Evolutionary conservation across 2,329 filamentous ascomycete genomes (phyloP).

Genomic region (Fusarium robinianum): DNA sequence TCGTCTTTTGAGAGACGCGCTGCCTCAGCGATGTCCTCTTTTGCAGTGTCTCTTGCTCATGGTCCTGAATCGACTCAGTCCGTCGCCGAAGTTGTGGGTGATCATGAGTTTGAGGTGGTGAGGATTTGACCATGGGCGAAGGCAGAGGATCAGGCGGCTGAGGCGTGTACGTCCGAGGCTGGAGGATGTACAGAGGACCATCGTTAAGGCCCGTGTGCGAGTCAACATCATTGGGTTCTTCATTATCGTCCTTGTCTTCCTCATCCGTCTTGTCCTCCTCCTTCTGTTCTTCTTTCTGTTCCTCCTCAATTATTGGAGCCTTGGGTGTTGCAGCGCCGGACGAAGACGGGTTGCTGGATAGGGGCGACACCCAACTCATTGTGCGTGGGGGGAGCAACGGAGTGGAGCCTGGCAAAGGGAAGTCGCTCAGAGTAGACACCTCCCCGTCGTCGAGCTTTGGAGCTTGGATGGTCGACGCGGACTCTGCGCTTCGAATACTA

Average conservation of each 20-base stretch:
- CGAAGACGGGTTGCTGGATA: conserved; percentile 19
- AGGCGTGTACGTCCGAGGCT: conserved; percentile 63
- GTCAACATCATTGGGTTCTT: conserved; percentile 18
- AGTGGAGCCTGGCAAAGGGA: conserved; percentile 34
- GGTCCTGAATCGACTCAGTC: conserved; percentile 23
- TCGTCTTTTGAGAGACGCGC: conserved; percentile 58
- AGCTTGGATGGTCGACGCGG: conserved; percentile 15
- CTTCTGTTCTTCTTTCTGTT: conserved; percentile 1
- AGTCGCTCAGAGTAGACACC: conserved; percentile 34
- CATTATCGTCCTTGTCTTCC: background rate
- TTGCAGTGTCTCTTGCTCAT: conserved; percentile 29
- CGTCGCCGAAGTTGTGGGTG: conserved; percentile 26
- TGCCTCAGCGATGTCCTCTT: conserved; percentile 56
- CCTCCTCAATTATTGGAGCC: conserved; percentile 12
- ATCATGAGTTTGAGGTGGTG: conserved; percentile 24
- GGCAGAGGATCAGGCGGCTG: conserved; percentile 53
- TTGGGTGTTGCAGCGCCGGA: conserved; percentile 18
- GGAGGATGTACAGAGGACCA: conserved; percentile 55
- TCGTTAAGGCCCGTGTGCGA: conserved; percentile 35
- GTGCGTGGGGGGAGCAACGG: conserved; percentile 32
- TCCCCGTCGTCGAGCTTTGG: conserved; percentile 21
- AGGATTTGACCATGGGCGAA: conserved; percentile 51
- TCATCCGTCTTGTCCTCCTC: conserved; percentile 1
- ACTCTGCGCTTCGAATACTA: conserved; percentile 29
- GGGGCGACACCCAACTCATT: too few species aligned